A percentile compares a stretch with the other conserved stretches of the same genome.
phyloP scores from a whole-genome alignment of 805 yeast genomes.

The Zygoascus biomembranicola region DNA sequence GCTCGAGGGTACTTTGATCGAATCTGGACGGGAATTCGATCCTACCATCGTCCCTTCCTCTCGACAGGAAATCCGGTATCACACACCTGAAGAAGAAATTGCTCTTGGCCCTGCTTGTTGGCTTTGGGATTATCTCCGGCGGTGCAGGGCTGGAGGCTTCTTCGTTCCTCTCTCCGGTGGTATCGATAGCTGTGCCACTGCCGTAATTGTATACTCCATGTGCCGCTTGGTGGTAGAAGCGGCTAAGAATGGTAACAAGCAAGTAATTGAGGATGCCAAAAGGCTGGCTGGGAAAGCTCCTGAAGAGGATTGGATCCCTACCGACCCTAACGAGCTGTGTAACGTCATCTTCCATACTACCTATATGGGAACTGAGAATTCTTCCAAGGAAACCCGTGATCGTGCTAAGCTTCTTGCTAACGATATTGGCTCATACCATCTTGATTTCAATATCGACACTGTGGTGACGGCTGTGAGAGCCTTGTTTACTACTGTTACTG shows the following conservation, averaged over 20 bases:
- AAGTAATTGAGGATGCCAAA: slow-evolving; percentile 72
- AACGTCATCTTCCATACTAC: slow-evolving; percentile 73
- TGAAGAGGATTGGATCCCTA: slow-evolving; percentile 52
- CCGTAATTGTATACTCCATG: slow-evolving; percentile 91
- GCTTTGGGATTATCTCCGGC: slow-evolving; percentile 95
- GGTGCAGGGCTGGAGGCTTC: slow-evolving; percentile 85
- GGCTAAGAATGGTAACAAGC: slow-evolving; percentile 56
- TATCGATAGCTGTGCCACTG: slow-evolving; percentile 96
- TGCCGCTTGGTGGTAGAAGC: slow-evolving; percentile 74
- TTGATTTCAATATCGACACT: slow-evolving; percentile 85
- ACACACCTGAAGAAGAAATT: slow-evolving; percentile 89
- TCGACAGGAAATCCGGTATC: slow-evolving; percentile 47
- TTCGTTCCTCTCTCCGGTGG: slow-evolving; percentile 96
- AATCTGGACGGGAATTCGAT: slow-evolving; percentile 37
- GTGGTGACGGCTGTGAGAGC: slow-evolving; percentile 65
- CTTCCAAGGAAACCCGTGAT: slow-evolving; percentile 75
- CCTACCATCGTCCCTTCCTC: slow-evolving; percentile 52
- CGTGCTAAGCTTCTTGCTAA: slow-evolving; percentile 73
- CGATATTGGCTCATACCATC: slow-evolving; percentile 80
- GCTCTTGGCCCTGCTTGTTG: slow-evolving; percentile 99
- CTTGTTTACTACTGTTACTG: slow-evolving; percentile 83
- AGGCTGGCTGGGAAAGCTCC: slow-evolving; percentile 47
- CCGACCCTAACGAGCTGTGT: slow-evolving; percentile 68
- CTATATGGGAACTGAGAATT: slow-evolving; percentile 94
- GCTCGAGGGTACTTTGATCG: slow-evolving; percentile 11